These are phyloP conservation scores for Chalciporus pseudorubinellus DNA, from an alignment of 768 basidiomycete genomes.

Conservation along the genomic window DNA sequence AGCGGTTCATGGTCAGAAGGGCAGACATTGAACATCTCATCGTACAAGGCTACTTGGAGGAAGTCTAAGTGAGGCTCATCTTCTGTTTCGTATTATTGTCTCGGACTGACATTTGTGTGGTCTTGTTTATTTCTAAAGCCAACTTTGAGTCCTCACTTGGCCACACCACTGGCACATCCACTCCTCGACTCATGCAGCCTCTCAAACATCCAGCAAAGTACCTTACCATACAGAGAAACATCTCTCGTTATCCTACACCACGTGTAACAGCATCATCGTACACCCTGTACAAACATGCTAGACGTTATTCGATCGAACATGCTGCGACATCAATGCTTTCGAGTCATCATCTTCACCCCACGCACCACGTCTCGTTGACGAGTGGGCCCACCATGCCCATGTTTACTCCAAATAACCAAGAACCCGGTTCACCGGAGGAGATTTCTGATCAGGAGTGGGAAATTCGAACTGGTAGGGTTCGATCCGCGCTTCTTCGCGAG, in stretches of 20 bases:
- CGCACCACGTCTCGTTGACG: slow-evolving; percentile 2
- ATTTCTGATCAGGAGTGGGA: slow-evolving; percentile 77
- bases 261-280: background rate
- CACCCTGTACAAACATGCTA: background rate
- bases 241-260: background rate
- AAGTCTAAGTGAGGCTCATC: slow-evolving; percentile 47
- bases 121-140: background rate
- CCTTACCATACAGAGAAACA: background rate
- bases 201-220: background rate
- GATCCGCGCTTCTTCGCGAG: slow-evolving; percentile 7
- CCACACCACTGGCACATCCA: no score
- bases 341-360: background rate
- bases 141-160: no score
- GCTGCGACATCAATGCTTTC: slow-evolving; percentile 14
- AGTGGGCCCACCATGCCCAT: slow-evolving; percentile 14
- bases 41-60: slow-evolving; percentile 89
- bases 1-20: slow-evolving; percentile 83
- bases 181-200: slow-evolving; percentile 13
- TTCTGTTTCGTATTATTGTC: slow-evolving; percentile 22
- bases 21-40: slow-evolving; percentile 93
- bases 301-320: slow-evolving; percentile 6
- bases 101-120: background rate
- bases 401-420: slow-evolving; percentile 22
- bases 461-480: slow-evolving; percentile 60
- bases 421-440: slow-evolving; percentile 11